These are phyloP conservation scores for Pisolithus microcarpus DNA, from an alignment of 768 basidiomycete genomes.

Conservation along the genomic window DNA sequence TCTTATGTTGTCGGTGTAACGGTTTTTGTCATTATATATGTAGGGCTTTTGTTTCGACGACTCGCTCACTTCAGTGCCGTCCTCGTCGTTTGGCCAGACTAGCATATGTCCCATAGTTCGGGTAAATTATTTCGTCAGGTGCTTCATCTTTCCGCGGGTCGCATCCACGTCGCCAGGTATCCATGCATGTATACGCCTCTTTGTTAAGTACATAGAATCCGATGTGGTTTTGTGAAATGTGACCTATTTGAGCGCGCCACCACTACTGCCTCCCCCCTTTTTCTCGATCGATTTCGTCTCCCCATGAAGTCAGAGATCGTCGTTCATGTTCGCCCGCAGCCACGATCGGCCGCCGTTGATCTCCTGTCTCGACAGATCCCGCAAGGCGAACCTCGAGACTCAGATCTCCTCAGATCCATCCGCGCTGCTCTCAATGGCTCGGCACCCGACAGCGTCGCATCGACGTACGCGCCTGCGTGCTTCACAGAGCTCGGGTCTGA, in stretches of 20 bases:
- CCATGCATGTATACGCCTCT: no score
- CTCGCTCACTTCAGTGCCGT: not conserved
- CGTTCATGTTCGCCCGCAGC: slow-evolving; percentile 37
- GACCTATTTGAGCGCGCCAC: no score
- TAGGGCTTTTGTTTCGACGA: not conserved
- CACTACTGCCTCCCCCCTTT: no score
- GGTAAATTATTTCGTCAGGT: not conserved
- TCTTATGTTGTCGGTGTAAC: not conserved
- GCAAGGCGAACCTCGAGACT: slow-evolving; percentile 16
- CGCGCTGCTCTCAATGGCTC: slow-evolving; percentile 53
- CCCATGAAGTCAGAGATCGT: slow-evolving; percentile 17
- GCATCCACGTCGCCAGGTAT: no score
- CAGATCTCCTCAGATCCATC: slow-evolving; percentile 49
- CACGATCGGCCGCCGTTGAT: slow-evolving; percentile 37
- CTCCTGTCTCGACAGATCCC: slow-evolving; percentile 30
- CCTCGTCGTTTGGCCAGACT: not conserved
- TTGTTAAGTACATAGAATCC: no score
- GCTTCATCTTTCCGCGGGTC: not conserved
- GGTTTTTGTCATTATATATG: not conserved
- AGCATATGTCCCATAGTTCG: not conserved
- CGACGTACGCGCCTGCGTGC: slow-evolving; percentile 34
- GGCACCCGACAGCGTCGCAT: slow-evolving; percentile 34
- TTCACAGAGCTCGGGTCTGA: slow-evolving; percentile 33
- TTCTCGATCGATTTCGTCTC: no score
- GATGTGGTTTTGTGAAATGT: no score